Conservation (phyloP, 2,329 filamentous ascomycete genomes). For the Cladosporium sp. region DNA sequence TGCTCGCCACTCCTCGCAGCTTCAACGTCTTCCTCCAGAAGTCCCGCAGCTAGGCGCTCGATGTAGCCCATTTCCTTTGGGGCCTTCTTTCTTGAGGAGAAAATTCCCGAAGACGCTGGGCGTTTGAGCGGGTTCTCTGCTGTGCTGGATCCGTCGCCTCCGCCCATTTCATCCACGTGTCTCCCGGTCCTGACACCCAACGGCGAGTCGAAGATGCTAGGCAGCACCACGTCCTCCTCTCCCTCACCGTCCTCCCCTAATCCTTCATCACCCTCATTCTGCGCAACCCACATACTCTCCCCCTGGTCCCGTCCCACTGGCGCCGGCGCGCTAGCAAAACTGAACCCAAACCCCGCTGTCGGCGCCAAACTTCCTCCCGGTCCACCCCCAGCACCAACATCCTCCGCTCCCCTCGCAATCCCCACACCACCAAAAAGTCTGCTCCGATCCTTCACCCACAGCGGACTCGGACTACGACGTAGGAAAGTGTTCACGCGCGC, state of each 20-base stretch:
- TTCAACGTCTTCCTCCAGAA: neutral
- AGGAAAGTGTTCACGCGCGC: constrained; percentile 16
- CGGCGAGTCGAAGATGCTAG: constrained; percentile 2
- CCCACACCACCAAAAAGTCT: constrained; percentile 13
- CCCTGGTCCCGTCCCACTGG: neutral
- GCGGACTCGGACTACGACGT: constrained; percentile 12
- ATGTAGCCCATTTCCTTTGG: constrained; percentile 9
- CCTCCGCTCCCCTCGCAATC: neutral
- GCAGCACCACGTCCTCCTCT: neutral
- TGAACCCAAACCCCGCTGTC: constrained; percentile 1
- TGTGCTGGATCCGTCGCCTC: no score
- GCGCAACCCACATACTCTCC: constrained; percentile 13
- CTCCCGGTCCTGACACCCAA: neutral
- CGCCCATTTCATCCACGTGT: neutral
- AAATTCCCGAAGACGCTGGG: neutral
- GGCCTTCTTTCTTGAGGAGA: neutral
- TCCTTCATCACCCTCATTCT: constrained; percentile 2
- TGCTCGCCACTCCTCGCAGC: neutral
- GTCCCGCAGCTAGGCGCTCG: constrained; percentile 5
- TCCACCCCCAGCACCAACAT: neutral
- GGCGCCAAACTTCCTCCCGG: neutral
- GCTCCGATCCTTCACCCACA: constrained; percentile 9
- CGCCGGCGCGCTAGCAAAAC: constrained; percentile 2
- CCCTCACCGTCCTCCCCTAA: neutral
- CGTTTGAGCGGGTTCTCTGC: neutral